phyloP scores from a whole-genome alignment of 768 basidiomycete species.

The Kwoniella sp. region DNA sequence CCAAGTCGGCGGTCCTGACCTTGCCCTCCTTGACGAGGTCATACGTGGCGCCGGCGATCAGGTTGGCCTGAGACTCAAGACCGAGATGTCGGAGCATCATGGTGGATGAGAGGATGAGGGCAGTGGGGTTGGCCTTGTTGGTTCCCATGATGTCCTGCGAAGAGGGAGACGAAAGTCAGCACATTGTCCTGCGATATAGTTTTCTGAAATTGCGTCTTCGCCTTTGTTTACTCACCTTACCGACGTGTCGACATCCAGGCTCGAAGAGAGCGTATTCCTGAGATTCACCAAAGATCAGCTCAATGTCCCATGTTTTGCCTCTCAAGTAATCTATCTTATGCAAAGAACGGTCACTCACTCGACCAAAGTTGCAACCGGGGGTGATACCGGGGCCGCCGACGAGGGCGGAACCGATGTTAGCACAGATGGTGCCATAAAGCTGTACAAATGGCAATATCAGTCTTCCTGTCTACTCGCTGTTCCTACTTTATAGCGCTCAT shows the following conservation, averaged over 20 bases:
- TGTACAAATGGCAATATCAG: constrained; percentile 2
- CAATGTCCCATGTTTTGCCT: background rate
- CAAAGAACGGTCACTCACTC: constrained; percentile 61
- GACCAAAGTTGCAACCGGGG: constrained; percentile 95
- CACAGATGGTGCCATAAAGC: constrained; percentile 89
- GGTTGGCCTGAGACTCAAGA: constrained; percentile 89
- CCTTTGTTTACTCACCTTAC: constrained; percentile 36
- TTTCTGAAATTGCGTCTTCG: background rate
- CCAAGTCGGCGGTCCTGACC: constrained; percentile 92
- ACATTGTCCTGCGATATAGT: background rate
- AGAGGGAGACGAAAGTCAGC: constrained; percentile 63
- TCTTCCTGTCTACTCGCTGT: background rate
- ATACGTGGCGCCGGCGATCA: constrained; percentile 87
- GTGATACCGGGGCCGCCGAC: constrained; percentile 98
- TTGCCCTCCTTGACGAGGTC: constrained; percentile 85
- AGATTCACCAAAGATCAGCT: background rate
- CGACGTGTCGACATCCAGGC: constrained; percentile 79
- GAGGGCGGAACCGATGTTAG: constrained; percentile 97
- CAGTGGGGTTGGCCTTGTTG: constrained; percentile 60
- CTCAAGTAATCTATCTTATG: background rate
- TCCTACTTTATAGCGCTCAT: background rate
- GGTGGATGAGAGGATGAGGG: constrained; percentile 58
- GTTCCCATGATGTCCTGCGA: constrained; percentile 62
- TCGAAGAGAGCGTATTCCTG: constrained; percentile 94
- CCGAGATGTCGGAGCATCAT: constrained; percentile 58